phyloP scores from a whole-genome alignment of 352 stramenopile genomes.

The Peronospora farinosa region DNA sequence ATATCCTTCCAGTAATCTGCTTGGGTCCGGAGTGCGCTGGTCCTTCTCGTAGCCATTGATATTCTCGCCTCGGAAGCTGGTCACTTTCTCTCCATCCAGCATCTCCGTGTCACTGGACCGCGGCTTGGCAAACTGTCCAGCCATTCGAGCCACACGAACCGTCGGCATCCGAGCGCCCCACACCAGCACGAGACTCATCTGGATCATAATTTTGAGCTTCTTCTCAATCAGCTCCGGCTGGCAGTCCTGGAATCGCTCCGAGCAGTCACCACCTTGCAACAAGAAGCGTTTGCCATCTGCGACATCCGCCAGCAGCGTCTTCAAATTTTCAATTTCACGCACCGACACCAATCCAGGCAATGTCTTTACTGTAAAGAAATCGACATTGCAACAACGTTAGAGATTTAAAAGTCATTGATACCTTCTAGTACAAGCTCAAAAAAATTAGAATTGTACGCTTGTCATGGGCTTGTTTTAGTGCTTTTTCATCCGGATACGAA shows the following conservation, averaged over 20 bases:
- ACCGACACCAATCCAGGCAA: slow-evolving; percentile 93
- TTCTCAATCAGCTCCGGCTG: slow-evolving; percentile 82
- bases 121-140: slow-evolving; percentile 98
- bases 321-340: slow-evolving; percentile 90
- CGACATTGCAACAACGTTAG: too few relatives aligned
- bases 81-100: slow-evolving; percentile 90
- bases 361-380: slow-evolving; percentile 48
- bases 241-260: slow-evolving; percentile 94
- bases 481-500: slow-evolving; percentile 54
- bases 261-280: slow-evolving; percentile 97
- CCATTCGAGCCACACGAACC: slow-evolving; percentile 95
- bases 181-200: slow-evolving; percentile 97
- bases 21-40: slow-evolving; percentile 90
- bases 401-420: not conserved
- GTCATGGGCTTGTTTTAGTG: slow-evolving; percentile 63
- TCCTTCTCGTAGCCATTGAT: slow-evolving; percentile 94
- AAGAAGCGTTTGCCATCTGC: slow-evolving; percentile 95
- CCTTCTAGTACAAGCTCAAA: not conserved
- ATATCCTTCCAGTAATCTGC: slow-evolving; percentile 94
- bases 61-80: slow-evolving; percentile 97
- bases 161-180: slow-evolving; percentile 95
- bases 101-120: slow-evolving; percentile 92
- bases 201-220: slow-evolving; percentile 92
- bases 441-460: slow-evolving; percentile 45
- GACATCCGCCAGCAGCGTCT: slow-evolving; percentile 89